Evolutionary conservation across 345 rosid species (phyloP), one percentile per base, ranked within the genome.

Genomic region (Camelina hispida): DNA sequence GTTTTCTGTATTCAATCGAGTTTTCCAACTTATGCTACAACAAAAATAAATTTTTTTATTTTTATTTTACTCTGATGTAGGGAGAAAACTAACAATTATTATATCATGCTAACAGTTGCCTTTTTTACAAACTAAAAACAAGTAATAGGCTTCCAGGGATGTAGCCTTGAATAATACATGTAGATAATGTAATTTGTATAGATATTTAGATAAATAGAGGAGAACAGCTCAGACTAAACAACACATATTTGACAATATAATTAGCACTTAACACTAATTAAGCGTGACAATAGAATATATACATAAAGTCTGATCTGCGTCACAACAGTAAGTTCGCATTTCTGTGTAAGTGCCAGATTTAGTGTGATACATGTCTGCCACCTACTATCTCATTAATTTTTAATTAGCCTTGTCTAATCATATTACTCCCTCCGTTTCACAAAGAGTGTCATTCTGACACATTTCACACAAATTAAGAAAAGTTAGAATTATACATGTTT

Each of bases 351-450:
- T 72, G 81, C 25, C 81, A 40, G 59, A 59, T 66, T 66, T 72
- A 34, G 73, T 72, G 73, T 78, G 18, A 72, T 51, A 42, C 30
- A 60, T 78, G 73, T 78, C 58, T 72, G 73, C 81, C 81, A 78
- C 69, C 63, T 25, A 9, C 57, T 62, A 11, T 42, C 28, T 38
- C 35, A 59, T 60, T 20, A 7, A 17, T 14, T 68, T 48, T 52
- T 43, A 37, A 18, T 50, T 50, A 47, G 13, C 63, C 1, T 75
- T 42, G 10, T 40, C 28, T 67, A 58, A 67, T 67, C 68, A 58
- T n/a, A 59, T 48, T 34, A n/a, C n/a, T n/a, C n/a, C n/a, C n/a
- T n/a, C n/a, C n/a, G n/a, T n/a, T n/a, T n/a, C n/a, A n/a, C n/a
- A n/a, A n/a, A n/a, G n/a, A n/a, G n/a, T n/a, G n/a, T n/a, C n/a